These are phyloP conservation scores for Isoetes taiwanensis DNA, from an alignment of 75 land plant species.

Conservation along the genomic window DNA sequence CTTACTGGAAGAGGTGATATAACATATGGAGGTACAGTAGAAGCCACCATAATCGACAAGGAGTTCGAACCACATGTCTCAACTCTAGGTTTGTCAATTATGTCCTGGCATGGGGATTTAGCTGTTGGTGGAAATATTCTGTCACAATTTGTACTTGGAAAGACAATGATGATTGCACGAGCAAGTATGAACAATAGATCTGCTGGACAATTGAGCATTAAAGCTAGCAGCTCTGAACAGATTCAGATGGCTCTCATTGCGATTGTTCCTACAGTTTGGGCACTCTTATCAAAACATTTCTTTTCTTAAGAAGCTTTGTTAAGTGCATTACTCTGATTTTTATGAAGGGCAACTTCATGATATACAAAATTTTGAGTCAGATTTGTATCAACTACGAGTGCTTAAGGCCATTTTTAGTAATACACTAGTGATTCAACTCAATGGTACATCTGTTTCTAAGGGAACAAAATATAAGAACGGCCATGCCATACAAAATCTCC, in stretches of 20 bases:
- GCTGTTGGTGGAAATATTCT: background rate
- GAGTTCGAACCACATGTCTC: background rate
- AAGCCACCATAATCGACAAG: background rate
- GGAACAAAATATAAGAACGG: too few species aligned
- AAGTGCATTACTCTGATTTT: too few species aligned
- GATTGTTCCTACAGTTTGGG: background rate
- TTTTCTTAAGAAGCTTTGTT: too few species aligned
- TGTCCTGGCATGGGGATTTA: background rate
- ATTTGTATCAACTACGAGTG: too few species aligned
- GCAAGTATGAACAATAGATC: background rate
- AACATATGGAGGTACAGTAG: background rate
- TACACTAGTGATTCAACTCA: too few species aligned
- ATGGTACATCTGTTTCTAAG: too few species aligned
- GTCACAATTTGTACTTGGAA: background rate
- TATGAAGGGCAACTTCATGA: too few species aligned
- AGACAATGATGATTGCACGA: background rate
- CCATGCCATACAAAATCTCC: too few species aligned
- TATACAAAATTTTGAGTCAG: too few species aligned
- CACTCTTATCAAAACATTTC: too few species aligned
- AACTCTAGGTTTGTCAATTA: conserved; percentile 4
- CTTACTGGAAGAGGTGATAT: background rate
- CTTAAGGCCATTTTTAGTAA: too few species aligned
- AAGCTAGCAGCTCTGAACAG: background rate
- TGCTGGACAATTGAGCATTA: background rate
- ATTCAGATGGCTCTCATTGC: background rate